Percentiles rank a stretch among this genome's conserved stretches.
Conservation (phyloP, 2,329 filamentous ascomycete genomes). For the Zymoseptoria brevis region DNA sequence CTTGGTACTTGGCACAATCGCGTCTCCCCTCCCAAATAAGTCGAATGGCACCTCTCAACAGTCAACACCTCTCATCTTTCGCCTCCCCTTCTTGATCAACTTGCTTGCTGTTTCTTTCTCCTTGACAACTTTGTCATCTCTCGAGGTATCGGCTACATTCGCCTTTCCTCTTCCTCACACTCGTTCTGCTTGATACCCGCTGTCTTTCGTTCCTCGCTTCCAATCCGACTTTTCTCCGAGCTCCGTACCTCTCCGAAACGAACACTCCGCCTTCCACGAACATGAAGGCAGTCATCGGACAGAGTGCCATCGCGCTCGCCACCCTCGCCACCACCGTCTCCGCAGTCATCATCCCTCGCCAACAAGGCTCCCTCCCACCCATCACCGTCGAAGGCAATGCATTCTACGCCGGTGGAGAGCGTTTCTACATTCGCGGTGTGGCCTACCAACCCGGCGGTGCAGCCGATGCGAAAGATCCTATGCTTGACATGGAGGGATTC, state of each 20-base stretch:
- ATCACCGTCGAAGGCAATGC: constrained; percentile 20
- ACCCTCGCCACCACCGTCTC: constrained; percentile 10
- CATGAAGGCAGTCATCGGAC: constrained; percentile 12
- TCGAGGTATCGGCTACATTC: background rate
- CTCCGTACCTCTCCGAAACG: background rate
- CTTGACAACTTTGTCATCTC: background rate
- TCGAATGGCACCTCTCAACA: background rate
- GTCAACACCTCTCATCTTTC: background rate
- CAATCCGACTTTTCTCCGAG: background rate
- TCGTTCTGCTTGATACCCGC: background rate
- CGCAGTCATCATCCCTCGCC: constrained; percentile 11
- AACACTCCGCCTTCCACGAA: background rate
- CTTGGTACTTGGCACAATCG: background rate
- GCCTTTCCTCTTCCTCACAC: background rate
- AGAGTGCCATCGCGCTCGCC: constrained; percentile 15
- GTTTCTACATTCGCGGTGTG: constrained; percentile 54
- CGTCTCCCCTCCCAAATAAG: background rate
- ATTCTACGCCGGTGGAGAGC: constrained; percentile 54
- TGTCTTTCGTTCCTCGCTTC: background rate
- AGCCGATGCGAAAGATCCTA: constrained; percentile 60
- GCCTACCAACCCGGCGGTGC: constrained; percentile 51
- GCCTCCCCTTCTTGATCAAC: background rate
- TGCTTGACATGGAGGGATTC: constrained; percentile 63
- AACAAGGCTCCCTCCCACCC: constrained; percentile 13
- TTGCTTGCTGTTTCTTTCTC: background rate